Evolutionary conservation across 1,139 yeast species (phyloP), one percentile per base, ranked within the genome.

Genomic region (Candida frijolesensis): DNA sequence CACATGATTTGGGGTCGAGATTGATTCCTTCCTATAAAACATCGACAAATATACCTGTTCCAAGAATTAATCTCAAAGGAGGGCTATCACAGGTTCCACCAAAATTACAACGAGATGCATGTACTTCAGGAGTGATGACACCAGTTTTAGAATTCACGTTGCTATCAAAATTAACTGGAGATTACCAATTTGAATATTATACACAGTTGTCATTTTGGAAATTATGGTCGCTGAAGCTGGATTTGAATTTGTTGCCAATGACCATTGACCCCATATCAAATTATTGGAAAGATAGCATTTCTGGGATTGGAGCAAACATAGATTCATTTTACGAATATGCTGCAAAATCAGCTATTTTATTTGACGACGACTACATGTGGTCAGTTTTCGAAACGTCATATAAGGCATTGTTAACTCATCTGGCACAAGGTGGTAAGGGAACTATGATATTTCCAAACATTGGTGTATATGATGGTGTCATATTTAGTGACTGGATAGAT

Each of bases 291-390:
- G 87, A 87, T 50, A 66, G 79, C 0, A 70, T 84, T 41, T 81
- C 94, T 0, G 97, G 97, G 0, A 78, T 89, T 9, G 98, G 98
- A 0, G 97, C 98, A 0, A 87, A 96, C 2, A 82, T 89, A n/a
- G 98, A 92, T 67, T 90, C 97, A 0, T 89, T 89, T 60, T 92
- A 87, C 64, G 98, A 92, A 62, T 89, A 92, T 64, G 89, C 96
- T 0, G 75, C 89, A 37, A 92, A 92, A 62, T 83, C 85, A 25
- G 74, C 92, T 2, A 80, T 91, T 11, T 61, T 92, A 9, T 90
- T 91, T 55, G 75, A 87, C 58, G 96, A 91, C 62, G 73, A 75
- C 14, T 71, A 76, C 34, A 74, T 88, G 64, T 74, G 79, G 67
- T 62, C 72, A 0, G 83, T 89, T 0, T 92, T 92, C 80, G 67